Evolutionary conservation across 2,329 filamentous ascomycete species (phyloP).

Genomic region (Mycosphaerelloides madeirae): DNA sequence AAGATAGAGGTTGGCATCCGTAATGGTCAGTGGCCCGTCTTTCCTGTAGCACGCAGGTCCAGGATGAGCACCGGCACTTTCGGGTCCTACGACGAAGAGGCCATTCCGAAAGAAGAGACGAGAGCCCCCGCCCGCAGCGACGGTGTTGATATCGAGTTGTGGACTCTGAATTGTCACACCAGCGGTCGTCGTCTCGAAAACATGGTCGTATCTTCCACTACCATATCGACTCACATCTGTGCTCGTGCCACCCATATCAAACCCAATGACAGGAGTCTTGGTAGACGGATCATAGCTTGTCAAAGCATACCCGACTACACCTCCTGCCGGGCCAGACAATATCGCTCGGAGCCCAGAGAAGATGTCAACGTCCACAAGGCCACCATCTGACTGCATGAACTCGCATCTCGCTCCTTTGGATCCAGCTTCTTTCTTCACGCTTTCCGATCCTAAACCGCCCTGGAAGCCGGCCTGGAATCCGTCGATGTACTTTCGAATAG

Average conservation of each 20-base stretch:
- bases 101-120: slow-evolving; percentile 84
- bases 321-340: slow-evolving; percentile 83
- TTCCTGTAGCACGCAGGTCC: slow-evolving; percentile 90
- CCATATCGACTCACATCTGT: slow-evolving; percentile 83
- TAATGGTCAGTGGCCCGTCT: slow-evolving; percentile 84
- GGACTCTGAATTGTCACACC: slow-evolving; percentile 92
- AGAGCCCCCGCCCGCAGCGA: slow-evolving; percentile 83
- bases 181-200: slow-evolving; percentile 89
- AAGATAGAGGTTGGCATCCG: slow-evolving; percentile 82
- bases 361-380: slow-evolving; percentile 64
- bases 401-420: slow-evolving; percentile 74
- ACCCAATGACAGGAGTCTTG: slow-evolving; percentile 82
- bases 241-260: slow-evolving; percentile 92
- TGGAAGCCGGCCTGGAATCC: slow-evolving; percentile 77
- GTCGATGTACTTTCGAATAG: slow-evolving; percentile 70
- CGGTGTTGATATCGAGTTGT: slow-evolving; percentile 90
- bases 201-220: slow-evolving; percentile 81
- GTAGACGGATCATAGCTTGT: slow-evolving; percentile 84
- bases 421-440: slow-evolving; percentile 62
- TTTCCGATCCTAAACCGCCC: slow-evolving; percentile 71
- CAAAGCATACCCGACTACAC: slow-evolving; percentile 86
- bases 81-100: slow-evolving; percentile 83
- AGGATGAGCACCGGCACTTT: slow-evolving; percentile 82
- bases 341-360: slow-evolving; percentile 85
- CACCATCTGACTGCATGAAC: slow-evolving; percentile 89